Evolutionary conservation across 192 early-diverging fungal species (phyloP).

Genomic region (Thamnidium elegans): DNA sequence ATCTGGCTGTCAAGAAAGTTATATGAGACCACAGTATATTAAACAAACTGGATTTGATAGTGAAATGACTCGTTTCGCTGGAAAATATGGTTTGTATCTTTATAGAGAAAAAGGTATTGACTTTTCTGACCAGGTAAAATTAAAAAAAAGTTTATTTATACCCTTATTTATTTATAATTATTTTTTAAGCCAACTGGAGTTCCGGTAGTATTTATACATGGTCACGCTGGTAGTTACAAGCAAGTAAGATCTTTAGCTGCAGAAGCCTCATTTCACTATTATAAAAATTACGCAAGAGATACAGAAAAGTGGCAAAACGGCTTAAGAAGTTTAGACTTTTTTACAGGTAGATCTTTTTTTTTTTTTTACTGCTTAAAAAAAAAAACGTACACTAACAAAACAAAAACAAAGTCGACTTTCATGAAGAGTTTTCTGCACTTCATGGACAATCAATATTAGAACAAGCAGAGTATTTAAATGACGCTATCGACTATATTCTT

Average conservation of each 20-base stretch:
- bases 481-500: slow-evolving; percentile 73
- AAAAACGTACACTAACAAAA: neutral
- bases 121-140: slow-evolving; percentile 38
- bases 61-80: slow-evolving; percentile 56
- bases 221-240: slow-evolving; percentile 90
- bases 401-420: slow-evolving; percentile 54
- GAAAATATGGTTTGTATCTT: slow-evolving; percentile 74
- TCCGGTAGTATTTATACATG: slow-evolving; percentile 92
- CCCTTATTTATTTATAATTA: neutral
- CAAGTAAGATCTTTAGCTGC: slow-evolving; percentile 85
- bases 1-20: slow-evolving; percentile 50
- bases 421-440: slow-evolving; percentile 92
- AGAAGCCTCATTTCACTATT: slow-evolving; percentile 60
- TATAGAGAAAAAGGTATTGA: slow-evolving; percentile 68
- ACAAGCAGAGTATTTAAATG: slow-evolving; percentile 85
- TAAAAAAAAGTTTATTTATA: neutral
- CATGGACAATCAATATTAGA: slow-evolving; percentile 77
- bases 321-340: slow-evolving; percentile 49
- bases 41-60: slow-evolving; percentile 48
- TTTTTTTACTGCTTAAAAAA: neutral
- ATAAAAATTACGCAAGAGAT: slow-evolving; percentile 38
- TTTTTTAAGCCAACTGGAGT: slow-evolving; percentile 57
- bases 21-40: slow-evolving; percentile 54
- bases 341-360: slow-evolving; percentile 42
- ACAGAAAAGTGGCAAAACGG: slow-evolving; percentile 24